Base-by-base conservation (phyloP, 2,329 filamentous ascomycete species). In the Fusarium sacchari region DNA sequence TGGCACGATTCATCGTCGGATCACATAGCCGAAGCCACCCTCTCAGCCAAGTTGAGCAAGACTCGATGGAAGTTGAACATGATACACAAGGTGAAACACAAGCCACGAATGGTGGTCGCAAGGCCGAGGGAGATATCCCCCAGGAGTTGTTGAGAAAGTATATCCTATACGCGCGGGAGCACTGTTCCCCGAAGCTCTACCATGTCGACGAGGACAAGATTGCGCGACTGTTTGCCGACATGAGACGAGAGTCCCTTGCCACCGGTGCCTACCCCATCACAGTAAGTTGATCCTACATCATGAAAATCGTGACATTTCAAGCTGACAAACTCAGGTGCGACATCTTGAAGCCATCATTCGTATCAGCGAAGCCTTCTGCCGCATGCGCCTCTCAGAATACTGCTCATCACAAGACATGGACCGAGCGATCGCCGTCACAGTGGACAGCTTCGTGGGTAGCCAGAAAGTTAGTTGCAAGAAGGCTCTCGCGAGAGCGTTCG, bases 401-500 rank as follows among this genome's bases (percentile, higher is more conserved):
- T 97, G 96, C 83, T 92, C 93, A 11, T 85, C 93, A 4, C 90
- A 93, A 67, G 96, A 99, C 80, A 97, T 99, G 77, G 96, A 99
- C 83, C 94, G 96, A 47, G 96, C 96, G 65, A 99, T 99, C 79
- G 94, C 95, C 20, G 96, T 99, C 12, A 97, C 96, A 0, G 94
- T 99, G 6, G 95, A 98, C 75, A 97, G 94, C 63, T 99, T 99
- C 80, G 94, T 99, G 47, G 94, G 93, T 69, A 97, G 94, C 78
- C 96, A 99, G 82, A 99, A 99, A 86, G 91, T 98, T 78, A 97
- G 94, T 85, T 96, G 94, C 85, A 99, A 98, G 89, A 98, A 97
- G 87, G 95, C 96, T 22, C 88, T 99, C 49, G 93, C 95, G 1
- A 89, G 96, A 67, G 94, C 96, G 9, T 99, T 99, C 85, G 95